phyloP scores from a whole-genome alignment of 78 protist species.

The Dictyostelium firmibasis region DNA sequence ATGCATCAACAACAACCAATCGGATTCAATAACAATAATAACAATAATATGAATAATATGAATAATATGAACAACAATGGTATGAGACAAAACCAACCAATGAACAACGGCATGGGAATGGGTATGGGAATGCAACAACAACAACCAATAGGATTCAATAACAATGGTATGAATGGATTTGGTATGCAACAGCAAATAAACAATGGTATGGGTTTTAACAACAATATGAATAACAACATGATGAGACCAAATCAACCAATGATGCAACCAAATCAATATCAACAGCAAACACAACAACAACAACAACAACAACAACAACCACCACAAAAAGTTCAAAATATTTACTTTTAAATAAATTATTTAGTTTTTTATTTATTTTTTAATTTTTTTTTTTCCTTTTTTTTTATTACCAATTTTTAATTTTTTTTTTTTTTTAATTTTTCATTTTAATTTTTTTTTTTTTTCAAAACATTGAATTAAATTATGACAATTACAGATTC shows the following conservation, averaged over 20 bases:
- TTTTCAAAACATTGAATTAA: background rate
- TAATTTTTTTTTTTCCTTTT: background rate
- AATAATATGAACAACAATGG: background rate
- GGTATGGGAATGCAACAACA: background rate
- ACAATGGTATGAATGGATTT: background rate
- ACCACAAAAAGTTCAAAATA: background rate
- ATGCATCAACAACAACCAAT: background rate
- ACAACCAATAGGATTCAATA: background rate
- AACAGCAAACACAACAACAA: background rate
- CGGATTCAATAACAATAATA: background rate
- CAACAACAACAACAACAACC: background rate
- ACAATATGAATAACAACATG: no score
- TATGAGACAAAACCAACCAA: background rate
- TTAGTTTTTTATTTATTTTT: background rate
- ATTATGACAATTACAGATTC: background rate
- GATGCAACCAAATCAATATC: conserved; percentile 13
- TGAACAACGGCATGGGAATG: conserved; percentile 32
- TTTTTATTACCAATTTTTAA: no score
- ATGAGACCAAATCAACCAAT: background rate
- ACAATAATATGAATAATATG: background rate
- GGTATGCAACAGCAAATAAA: background rate
- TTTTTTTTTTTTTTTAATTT: background rate
- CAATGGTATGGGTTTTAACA: background rate
- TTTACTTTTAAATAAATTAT: conserved; percentile 17
- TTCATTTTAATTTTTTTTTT: background rate